phyloP scores from a whole-genome alignment of 108 stramenopile species.

The Cyclotella distinguenda region DNA sequence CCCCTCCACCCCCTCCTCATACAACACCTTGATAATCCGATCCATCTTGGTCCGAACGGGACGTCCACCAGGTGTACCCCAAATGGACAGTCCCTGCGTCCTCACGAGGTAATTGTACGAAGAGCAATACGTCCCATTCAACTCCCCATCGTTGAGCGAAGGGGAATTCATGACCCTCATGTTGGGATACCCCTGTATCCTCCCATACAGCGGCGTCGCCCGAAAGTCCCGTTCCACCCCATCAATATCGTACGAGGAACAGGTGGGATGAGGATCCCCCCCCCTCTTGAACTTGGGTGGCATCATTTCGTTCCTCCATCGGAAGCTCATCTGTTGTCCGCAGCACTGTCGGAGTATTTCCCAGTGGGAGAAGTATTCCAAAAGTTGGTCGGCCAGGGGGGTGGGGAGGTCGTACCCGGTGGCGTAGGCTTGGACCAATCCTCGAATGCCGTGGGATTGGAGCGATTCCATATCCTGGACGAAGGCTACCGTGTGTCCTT shows the following conservation, averaged over 20 bases:
- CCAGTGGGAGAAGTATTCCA: slow-evolving; percentile 41
- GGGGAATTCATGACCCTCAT: slow-evolving; percentile 33
- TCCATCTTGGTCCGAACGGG: slow-evolving; percentile 21
- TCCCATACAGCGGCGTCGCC: slow-evolving; percentile 20
- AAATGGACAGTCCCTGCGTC: slow-evolving; percentile 28
- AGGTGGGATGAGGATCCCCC: slow-evolving; percentile 28
- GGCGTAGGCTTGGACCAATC: slow-evolving; percentile 22
- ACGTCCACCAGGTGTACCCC: slow-evolving; percentile 32
- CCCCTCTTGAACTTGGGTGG: slow-evolving; percentile 22
- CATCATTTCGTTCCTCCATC: slow-evolving; percentile 44
- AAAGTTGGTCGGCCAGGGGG: slow-evolving; percentile 4
- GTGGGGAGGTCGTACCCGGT: slow-evolving; percentile 22
- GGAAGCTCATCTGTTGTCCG: slow-evolving; percentile 40
- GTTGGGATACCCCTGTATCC: slow-evolving; percentile 23
- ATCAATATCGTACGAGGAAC: slow-evolving; percentile 36
- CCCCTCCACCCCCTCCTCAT: slow-evolving; percentile 6
- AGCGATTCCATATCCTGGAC: slow-evolving; percentile 43
- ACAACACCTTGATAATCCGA: slow-evolving; percentile 24
- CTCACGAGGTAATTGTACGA: slow-evolving; percentile 34
- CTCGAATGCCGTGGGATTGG: slow-evolving; percentile 15
- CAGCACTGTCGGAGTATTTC: slow-evolving; percentile 49
- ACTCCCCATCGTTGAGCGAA: slow-evolving; percentile 26
- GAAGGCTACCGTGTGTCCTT: slow-evolving; percentile 37
- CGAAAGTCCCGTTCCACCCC: slow-evolving; percentile 22
- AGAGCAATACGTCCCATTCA: slow-evolving; percentile 48